Percentiles rank a stretch among this genome's conserved stretches.
These are phyloP conservation scores for Moesziomyces globuligerus DNA, from an alignment of 1,284 basidiomycete genomes.

Conservation along the genomic window DNA sequence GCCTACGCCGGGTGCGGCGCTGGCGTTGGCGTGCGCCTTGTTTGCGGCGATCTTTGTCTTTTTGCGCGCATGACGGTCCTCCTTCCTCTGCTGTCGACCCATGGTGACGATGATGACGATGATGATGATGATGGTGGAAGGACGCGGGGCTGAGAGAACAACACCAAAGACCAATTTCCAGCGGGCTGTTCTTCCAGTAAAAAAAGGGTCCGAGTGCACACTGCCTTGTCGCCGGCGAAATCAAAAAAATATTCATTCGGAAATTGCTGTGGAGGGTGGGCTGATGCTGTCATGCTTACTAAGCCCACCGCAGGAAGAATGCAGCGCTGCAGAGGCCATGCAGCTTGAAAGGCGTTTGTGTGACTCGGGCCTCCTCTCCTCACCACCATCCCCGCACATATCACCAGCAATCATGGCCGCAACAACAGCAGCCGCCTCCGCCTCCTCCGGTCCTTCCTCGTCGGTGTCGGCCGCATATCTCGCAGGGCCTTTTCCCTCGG, in stretches of 20 bases:
- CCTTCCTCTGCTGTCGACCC: constrained; percentile 35
- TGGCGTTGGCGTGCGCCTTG: constrained; percentile 18
- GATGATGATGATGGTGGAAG: not conserved
- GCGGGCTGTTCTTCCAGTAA: no score
- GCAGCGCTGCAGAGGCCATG: no score
- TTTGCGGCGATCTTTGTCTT: constrained; percentile 34
- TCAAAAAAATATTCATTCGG: not conserved
- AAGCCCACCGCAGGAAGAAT: constrained; percentile 11
- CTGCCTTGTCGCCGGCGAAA: no score
- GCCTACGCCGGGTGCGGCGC: constrained; percentile 11
- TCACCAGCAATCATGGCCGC: constrained; percentile 13
- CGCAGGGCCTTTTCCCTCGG: constrained; percentile 42
- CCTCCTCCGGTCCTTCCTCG: no score
- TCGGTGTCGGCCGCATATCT: constrained; percentile 40
- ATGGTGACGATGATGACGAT: constrained; percentile 4
- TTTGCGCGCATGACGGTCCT: constrained; percentile 42
- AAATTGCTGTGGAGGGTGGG: constrained; percentile 8
- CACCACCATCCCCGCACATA: not conserved
- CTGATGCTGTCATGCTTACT: constrained; percentile 2
- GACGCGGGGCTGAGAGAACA: not conserved
- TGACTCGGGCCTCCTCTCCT: not conserved
- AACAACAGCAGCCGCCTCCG: constrained; percentile 4
- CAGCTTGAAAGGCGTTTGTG: no score
- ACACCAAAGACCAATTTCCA: no score
- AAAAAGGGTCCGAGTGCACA: no score